Evolutionary conservation across 805 yeast genomes (phyloP), one percentile per base, ranked within the genome.

Genomic region (Yarrowia osloensis): DNA sequence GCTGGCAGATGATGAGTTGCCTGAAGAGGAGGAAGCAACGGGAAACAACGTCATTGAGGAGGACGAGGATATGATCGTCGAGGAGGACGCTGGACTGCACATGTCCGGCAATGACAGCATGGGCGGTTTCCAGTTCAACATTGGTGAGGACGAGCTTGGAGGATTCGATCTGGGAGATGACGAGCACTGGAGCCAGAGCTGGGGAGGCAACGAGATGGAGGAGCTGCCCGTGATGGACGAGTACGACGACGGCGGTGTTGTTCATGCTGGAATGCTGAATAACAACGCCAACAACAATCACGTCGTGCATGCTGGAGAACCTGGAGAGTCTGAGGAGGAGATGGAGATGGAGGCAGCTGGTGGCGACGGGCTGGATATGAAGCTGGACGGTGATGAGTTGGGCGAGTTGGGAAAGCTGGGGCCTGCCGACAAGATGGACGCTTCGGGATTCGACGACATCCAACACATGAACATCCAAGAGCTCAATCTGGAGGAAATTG

Each of bases 1-100:
- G 76, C 80, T 93, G 59, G 98, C 98, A 0, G 98, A 93, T 26
- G 97, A 93, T 54, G 96, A 90, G 67, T 81, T 77, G 28, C 70
- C 65, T 6, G 75, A 70, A 26, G 81, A 74, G n/a, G 78, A 74
- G 22, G 69, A n/a, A 21, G 40, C 66, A 1, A 39, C 54, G 2
- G 52, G 54, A 31, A 42, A 46, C 31, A 29, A 50, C 28, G 65
- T 28, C 28, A 33, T 29, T 24, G 44, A 67, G 55, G 50, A 73
- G 59, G 35, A 66, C 15, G 39, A 46, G 21, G 63, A 55, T 26
- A 28, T 55, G 49, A 19, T 55, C 19, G 49, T 44, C 21, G 61
- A 37, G 37, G 63, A 55, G n/a, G 63, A 55, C 1, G 63, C 28
- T 3, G 63, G 28, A 3, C 15, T 55, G 9, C 26, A 46, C 37